Conservation (phyloP, 1,139 yeast species). For the Diutina rugosa region DNA sequence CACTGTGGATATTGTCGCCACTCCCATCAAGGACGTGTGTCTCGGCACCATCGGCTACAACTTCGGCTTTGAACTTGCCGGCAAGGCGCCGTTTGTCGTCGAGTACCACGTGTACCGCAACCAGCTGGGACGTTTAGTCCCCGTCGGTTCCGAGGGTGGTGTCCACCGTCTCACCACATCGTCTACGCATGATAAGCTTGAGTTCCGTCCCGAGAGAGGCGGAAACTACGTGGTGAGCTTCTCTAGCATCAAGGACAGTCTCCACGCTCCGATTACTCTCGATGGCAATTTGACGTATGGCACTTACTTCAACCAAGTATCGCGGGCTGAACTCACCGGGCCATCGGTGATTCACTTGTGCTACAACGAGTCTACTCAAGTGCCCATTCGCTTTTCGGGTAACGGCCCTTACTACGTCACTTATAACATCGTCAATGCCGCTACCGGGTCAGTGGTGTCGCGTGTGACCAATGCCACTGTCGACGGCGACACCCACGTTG, state of each 20-base stretch:
- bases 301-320: conserved; percentile 39
- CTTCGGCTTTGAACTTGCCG: conserved; percentile 58
- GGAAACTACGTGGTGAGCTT: conserved; percentile 74
- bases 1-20: conserved; percentile 34
- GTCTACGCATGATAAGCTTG: conserved; percentile 21
- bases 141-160: background rate
- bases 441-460: conserved; percentile 26
- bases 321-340: conserved; percentile 11
- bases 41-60: conserved; percentile 79
- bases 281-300: conserved; percentile 31
- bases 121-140: background rate
- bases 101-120: conserved; percentile 36
- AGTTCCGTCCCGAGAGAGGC: conserved; percentile 66
- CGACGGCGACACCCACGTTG: conserved; percentile 20
- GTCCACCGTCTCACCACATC: conserved; percentile 10
- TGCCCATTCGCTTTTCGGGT: conserved; percentile 58
- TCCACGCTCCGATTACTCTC: conserved; percentile 31
- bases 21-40: conserved; percentile 70
- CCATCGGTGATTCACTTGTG: conserved; percentile 19
- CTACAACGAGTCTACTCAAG: conserved; percentile 20
- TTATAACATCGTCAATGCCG: conserved; percentile 36
- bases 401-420: conserved; percentile 63
- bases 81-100: conserved; percentile 72
- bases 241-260: conserved; percentile 38
- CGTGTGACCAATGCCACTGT: conserved; percentile 29